Evolutionary conservation across 2,329 filamentous ascomycete species (phyloP), one percentile per base, ranked within the genome.

Genomic region (Exophiala sideris): DNA sequence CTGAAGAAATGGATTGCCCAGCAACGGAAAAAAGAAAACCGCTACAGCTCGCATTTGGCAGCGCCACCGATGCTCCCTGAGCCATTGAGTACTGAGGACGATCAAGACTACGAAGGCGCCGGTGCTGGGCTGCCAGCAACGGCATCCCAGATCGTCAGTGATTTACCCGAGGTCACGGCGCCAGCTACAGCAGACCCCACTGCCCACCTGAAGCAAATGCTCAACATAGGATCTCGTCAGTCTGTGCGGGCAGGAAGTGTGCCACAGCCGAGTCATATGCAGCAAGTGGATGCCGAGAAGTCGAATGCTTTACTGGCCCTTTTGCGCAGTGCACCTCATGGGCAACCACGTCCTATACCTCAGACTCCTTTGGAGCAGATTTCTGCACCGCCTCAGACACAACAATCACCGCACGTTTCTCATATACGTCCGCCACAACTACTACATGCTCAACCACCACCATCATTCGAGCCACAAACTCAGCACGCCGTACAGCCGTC

Each of bases 1-100:
- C 73, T 99, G 45, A 91, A 90, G 71, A 90, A 89, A 69, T 97
- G 91, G 91, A 90, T 97, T 44, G 76, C 84, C n/a, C 82, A 87
- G 60, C 89, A 95, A 72, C 87, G 83, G 75, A 91, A 86, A 72
- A 78, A 80, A n/a, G 71, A 77, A 10, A 72, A 76, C 70, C 75
- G 20, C 80, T 85, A 40, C 82, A 87, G 57, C 74, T 76, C 35
- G 70, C 79, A 48, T 83, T 83, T 52, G 24, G 50, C 52, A 29
- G 58, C 52, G 47, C 62, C 57, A 14, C 54, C 58, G 11, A 61
- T 57, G 48, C 50, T 59, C n/a, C 54, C 52, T 16, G 60, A 62
- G 40, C 59, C 58, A 12, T 51, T 53, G 29, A 58, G 48, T 5
- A 57, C 56, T 10, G 62, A 63, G 12, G 65, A 62, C 32, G 62